Evolutionary conservation across 1,139 yeast genomes (phyloP).

Genomic region (Chernovozyma sophiae-reginae): DNA sequence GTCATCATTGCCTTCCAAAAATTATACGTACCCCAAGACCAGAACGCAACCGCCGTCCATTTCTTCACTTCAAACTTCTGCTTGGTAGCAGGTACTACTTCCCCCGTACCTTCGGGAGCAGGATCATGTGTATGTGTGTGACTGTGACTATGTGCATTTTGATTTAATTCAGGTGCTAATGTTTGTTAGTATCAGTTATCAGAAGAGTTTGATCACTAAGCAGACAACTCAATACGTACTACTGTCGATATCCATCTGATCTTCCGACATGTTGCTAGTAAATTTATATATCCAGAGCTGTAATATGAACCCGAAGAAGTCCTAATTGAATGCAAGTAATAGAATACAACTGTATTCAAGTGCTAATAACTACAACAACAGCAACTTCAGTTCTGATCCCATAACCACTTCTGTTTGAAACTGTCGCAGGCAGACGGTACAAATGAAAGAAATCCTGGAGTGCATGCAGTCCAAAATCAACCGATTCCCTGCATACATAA

Average conservation of each 20-base stretch:
- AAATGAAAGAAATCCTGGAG: no score
- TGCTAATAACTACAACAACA: no score
- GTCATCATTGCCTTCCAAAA: neutral
- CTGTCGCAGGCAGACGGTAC: no score
- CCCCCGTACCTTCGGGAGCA: neutral
- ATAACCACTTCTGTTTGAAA: no score
- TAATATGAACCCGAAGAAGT: no score
- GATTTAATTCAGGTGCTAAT: neutral
- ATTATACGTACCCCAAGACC: slow-evolving; percentile 86
- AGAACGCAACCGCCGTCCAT: slow-evolving; percentile 99
- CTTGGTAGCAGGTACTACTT: slow-evolving; percentile 13
- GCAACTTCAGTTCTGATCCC: no score
- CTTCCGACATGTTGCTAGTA: slow-evolving; percentile 7
- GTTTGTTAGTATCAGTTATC: slow-evolving; percentile 1
- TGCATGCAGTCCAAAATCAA: no score
- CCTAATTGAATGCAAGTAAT: no score
- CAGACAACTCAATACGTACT: slow-evolving; percentile 10
- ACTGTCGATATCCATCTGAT: slow-evolving; percentile 15
- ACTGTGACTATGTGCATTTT: slow-evolving; percentile 2
- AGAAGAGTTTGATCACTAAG: no score
- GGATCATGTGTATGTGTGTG: slow-evolving; percentile 6
- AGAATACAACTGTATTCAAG: no score
- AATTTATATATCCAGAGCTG: no score
- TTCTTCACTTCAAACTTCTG: slow-evolving; percentile 47
- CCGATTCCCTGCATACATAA: no score